Conservation (phyloP, 1,284 basidiomycete species). For the Ganoderma multipileum region DNA sequence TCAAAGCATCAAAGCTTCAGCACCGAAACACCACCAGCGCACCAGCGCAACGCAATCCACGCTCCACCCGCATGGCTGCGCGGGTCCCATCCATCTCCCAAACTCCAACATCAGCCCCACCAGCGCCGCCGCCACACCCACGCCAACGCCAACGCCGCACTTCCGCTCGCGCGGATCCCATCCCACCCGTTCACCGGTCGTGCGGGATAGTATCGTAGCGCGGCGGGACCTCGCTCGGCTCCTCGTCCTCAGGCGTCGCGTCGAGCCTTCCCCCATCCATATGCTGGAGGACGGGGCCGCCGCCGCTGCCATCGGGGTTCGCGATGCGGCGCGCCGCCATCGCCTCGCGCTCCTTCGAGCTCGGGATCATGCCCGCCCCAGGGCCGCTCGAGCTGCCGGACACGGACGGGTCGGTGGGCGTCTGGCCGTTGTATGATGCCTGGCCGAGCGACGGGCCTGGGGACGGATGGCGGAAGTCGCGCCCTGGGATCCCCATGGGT, state of each 20-base stretch:
- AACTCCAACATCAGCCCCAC: background rate
- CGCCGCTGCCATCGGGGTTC: conserved; percentile 28
- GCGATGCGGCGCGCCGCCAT: conserved; percentile 30
- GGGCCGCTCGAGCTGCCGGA: conserved; percentile 24
- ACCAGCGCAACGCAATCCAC: background rate
- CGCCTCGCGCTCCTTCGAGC: conserved; percentile 44
- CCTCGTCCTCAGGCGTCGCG: conserved; percentile 32
- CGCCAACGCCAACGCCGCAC: background rate
- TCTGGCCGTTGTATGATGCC: conserved; percentile 12
- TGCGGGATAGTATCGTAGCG: conserved; percentile 43
- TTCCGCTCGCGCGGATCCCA: background rate
- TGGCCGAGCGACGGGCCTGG: conserved; percentile 39
- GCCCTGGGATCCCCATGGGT: conserved; percentile 16
- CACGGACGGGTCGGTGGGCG: conserved; percentile 20
- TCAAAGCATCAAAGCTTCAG: background rate
- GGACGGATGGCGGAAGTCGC: conserved; percentile 37
- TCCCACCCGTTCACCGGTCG: conserved; percentile 17
- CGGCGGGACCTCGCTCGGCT: conserved; percentile 42
- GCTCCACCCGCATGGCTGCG: background rate
- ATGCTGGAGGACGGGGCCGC: conserved; percentile 36
- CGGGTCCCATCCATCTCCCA: background rate
- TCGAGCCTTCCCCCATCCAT: conserved; percentile 39
- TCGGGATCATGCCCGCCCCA: conserved; percentile 30
- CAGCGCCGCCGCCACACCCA: background rate
- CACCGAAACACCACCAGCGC: background rate